phyloP scores from a whole-genome alignment of 2,329 filamentous ascomycete species.

The Colletotrichum sp. region DNA sequence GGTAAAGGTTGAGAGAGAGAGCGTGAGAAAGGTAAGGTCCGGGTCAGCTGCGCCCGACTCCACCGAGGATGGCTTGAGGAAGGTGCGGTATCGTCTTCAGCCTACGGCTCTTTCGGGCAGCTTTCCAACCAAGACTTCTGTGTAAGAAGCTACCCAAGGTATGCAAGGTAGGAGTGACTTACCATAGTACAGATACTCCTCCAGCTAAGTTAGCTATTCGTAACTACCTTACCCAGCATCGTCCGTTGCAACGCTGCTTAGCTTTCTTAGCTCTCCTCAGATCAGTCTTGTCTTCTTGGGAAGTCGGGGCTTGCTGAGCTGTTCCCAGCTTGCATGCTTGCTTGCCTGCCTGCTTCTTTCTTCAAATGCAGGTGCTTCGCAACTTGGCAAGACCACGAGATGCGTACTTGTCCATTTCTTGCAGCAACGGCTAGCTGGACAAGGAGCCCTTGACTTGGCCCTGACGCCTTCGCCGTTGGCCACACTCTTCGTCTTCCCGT shows the following conservation, averaged over 20 bases:
- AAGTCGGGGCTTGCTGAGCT: background rate
- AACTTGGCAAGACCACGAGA: background rate
- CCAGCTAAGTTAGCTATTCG: background rate
- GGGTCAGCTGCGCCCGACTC: slow-evolving; percentile 4
- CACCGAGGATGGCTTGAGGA: background rate
- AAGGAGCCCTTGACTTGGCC: background rate
- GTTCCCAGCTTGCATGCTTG: background rate
- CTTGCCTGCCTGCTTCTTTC: background rate
- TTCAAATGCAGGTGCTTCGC: background rate
- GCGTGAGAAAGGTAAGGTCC: background rate
- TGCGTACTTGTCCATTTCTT: background rate
- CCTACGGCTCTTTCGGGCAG: slow-evolving; percentile 53
- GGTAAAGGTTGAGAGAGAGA: background rate
- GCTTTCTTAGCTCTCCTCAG: background rate
- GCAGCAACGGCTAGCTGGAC: background rate
- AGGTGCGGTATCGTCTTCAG: slow-evolving; percentile 34
- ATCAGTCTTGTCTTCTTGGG: background rate
- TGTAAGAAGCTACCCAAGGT: background rate
- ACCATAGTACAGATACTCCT: no score
- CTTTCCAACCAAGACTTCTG: slow-evolving; percentile 35
- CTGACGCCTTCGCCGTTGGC: background rate
- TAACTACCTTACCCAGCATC: slow-evolving; percentile 3
- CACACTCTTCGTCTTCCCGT: background rate
- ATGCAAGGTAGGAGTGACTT: background rate
- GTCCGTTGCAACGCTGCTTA: slow-evolving; percentile 3